phyloP scores from a whole-genome alignment of 208 protist species.

The Leishmania aethiopica region DNA sequence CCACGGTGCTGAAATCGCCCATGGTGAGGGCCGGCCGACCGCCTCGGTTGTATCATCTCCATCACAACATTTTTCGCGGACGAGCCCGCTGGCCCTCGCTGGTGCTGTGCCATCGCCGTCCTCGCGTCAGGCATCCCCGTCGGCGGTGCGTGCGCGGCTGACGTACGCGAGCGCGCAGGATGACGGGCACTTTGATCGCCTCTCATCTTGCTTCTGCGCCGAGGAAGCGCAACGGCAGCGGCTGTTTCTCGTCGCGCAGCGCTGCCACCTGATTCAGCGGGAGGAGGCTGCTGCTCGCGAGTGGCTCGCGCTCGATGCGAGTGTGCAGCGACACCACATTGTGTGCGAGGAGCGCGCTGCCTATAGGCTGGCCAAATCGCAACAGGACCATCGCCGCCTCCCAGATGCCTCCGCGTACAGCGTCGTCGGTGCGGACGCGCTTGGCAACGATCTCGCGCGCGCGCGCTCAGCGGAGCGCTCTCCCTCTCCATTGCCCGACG shows the following conservation, averaged over 20 bases:
- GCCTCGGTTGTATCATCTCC: neutral
- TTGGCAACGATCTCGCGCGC: neutral
- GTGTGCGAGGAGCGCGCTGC: constrained; percentile 18
- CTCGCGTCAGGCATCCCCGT: neutral
- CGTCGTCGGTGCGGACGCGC: neutral
- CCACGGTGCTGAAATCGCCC: neutral
- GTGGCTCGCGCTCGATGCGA: constrained; percentile 16
- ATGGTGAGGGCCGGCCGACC: neutral
- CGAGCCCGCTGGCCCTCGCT: neutral
- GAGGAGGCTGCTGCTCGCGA: constrained; percentile 17
- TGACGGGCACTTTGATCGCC: neutral
- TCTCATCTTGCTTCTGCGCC: neutral
- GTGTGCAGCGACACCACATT: constrained; percentile 16
- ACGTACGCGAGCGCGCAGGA: neutral
- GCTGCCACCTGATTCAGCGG: neutral
- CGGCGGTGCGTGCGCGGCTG: neutral
- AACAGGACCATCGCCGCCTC: neutral
- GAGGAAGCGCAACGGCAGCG: neutral
- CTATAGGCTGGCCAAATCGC: neutral
- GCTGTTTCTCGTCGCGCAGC: neutral
- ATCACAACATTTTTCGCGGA: neutral
- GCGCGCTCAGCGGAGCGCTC: neutral
- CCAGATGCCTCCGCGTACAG: neutral
- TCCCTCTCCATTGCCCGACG: neutral
- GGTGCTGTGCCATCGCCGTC: neutral